Conservation (phyloP, 768 basidiomycete genomes). For the Phanerochaete carnosa region DNA sequence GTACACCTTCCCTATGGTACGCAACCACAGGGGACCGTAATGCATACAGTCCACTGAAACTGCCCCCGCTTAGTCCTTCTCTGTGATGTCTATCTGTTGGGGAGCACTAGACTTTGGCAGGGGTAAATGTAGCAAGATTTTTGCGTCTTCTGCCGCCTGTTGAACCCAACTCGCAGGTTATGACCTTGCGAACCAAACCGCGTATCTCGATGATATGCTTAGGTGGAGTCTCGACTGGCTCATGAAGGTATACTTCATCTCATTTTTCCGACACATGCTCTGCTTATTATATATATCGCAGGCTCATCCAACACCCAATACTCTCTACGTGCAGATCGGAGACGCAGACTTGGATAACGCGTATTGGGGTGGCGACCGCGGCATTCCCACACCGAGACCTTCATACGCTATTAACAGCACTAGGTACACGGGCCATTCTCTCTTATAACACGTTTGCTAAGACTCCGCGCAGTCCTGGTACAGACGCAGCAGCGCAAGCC, state of each 20-base stretch:
- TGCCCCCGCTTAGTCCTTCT: slow-evolving; percentile 54
- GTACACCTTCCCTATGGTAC: slow-evolving; percentile 78
- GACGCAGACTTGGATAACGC: slow-evolving; percentile 65
- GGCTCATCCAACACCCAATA: slow-evolving; percentile 76
- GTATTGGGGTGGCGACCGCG: slow-evolving; percentile 88
- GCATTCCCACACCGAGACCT: slow-evolving; percentile 71
- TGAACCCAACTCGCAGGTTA: slow-evolving; percentile 48
- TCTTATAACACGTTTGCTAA: background rate
- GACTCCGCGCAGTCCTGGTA: slow-evolving; percentile 57
- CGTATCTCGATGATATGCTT: slow-evolving; percentile 87
- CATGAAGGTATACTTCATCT: slow-evolving; percentile 64
- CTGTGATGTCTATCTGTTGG: slow-evolving; percentile 87
- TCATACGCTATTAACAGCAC: slow-evolving; percentile 78
- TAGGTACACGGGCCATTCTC: slow-evolving; percentile 27
- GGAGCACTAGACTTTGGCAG: slow-evolving; percentile 81
- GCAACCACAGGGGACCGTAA: slow-evolving; percentile 14
- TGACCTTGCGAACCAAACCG: slow-evolving; percentile 80
- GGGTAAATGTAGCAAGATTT: slow-evolving; percentile 42
- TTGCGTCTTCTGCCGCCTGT: background rate
- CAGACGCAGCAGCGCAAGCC: slow-evolving; percentile 82
- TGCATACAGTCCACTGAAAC: background rate
- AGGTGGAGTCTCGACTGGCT: slow-evolving; percentile 93
- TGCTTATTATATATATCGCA: slow-evolving; percentile 25
- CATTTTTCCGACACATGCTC: too few relatives aligned
- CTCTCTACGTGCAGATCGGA: slow-evolving; percentile 77